Base-by-base conservation (phyloP, 2,329 filamentous ascomycete species). In the Ophiostoma australiae region DNA sequence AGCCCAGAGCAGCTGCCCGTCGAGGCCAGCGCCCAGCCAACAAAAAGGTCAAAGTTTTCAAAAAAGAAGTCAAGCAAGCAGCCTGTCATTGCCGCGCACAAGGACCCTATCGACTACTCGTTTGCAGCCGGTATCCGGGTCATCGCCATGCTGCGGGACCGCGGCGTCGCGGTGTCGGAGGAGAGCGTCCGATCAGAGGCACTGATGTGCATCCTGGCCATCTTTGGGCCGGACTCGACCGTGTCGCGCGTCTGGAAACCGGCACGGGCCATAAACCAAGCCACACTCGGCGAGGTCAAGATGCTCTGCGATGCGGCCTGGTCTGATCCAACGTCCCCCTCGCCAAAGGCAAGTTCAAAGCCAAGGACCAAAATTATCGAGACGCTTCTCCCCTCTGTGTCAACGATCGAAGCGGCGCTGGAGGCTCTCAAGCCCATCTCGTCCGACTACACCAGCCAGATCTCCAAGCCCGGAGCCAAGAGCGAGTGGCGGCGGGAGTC, bases 251-350 rank as follows among this genome's bases (percentile, higher is more conserved):
- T 76, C 70, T 75, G 73, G 72, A 69, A 72, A 55, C 72, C 70
- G 20, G 71, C 72, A n/a, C 72, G 72, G 10, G 61, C 67, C 17
- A 23, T 17, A 10, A 75, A 79, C 71, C 76, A 72, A 27, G 72
- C 80, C 15, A 75, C 74, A 3, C 70, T 82, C 3, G 61, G 69
- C 7, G 75, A 80, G 61, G 79, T 80, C 71, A 81, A 80, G 74
- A 70, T 61, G 2, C 69, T 80, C n/a, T 77, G 80, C 55, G 79
- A 82, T 48, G 73, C 76, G 20, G 80, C 80, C 0, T 82, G 81
- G 81, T 15, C 48, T n/a, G 13, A 44, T 13, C 8, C 37, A 48
- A 10, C 23, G 20, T n/a, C 44, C 7, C 1, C 55, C 3, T 2
- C 10, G 10, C 15, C 6, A 23, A 27, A 58, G 52, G 52, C 52